A percentile compares a stretch with the other conserved stretches of the same genome.
These are phyloP conservation scores for Colletotrichum noveboracense DNA, from an alignment of 2,329 filamentous ascomycete genomes.

Conservation along the genomic window DNA sequence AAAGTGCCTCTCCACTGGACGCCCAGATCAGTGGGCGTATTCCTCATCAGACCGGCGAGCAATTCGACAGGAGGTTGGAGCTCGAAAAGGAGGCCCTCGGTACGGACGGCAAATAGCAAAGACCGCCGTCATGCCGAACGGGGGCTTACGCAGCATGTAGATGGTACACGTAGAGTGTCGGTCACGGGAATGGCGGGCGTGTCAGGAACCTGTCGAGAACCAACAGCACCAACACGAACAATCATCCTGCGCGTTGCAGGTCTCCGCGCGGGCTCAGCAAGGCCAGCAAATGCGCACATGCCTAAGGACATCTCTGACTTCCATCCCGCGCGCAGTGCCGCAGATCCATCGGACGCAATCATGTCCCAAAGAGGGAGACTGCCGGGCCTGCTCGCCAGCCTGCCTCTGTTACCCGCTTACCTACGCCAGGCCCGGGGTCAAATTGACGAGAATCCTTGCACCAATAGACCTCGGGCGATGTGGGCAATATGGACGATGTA, in stretches of 20 bases:
- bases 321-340: not conserved
- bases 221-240: not conserved
- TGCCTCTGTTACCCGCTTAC: not conserved
- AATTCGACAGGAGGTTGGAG: not conserved
- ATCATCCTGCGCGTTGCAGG: not conserved
- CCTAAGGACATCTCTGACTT: not conserved
- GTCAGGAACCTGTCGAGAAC: not conserved
- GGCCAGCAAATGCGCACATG: not conserved
- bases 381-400: not conserved
- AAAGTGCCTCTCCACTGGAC: not conserved
- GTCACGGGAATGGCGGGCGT: not conserved
- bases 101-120: not conserved
- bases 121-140: not conserved
- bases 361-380: not conserved
- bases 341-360: slow-evolving; percentile 4
- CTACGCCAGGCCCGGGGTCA: not conserved
- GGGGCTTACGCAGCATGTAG: not conserved
- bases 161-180: not conserved
- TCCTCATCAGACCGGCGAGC: not conserved
- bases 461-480: slow-evolving; percentile 8
- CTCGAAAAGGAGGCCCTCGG: not conserved
- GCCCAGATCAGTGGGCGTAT: not conserved
- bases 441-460: not conserved
- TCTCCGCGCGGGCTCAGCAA: not conserved
- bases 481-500: not conserved